phyloP scores from a whole-genome alignment of 768 basidiomycete species.

The Suillus cothurnatus region DNA sequence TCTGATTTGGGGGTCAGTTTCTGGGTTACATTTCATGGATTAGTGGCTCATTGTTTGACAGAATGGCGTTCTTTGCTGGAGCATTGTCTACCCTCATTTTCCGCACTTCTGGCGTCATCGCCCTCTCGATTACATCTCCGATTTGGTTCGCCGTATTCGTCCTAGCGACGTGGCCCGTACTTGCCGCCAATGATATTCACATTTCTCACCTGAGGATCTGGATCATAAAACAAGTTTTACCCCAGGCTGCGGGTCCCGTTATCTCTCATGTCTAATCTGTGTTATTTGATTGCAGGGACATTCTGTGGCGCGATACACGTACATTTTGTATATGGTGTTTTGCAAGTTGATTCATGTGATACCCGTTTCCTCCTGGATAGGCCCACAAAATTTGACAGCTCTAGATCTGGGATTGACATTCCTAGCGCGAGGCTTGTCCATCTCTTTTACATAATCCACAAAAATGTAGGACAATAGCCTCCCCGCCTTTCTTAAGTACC shows the following conservation, averaged over 20 bases:
- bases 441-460: not conserved
- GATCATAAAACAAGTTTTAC: not conserved
- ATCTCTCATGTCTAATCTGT: not conserved
- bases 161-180: slow-evolving; percentile 10
- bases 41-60: not conserved
- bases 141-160: slow-evolving; percentile 1
- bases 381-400: not conserved
- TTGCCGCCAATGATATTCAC: slow-evolving; percentile 1
- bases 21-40: not conserved
- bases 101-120: not conserved
- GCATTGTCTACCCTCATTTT: slow-evolving; percentile 10
- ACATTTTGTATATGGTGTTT: not conserved
- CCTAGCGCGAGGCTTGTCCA: not conserved
- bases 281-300: not conserved
- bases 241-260: not conserved
- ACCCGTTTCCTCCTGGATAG: not conserved
- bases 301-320: not conserved
- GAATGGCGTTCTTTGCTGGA: slow-evolving; percentile 10
- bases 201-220: not conserved
- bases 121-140: slow-evolving; percentile 1
- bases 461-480: not conserved
- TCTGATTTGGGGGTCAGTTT: slow-evolving; percentile 33
- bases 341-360: not conserved
- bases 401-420: not conserved
- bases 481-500: not conserved